Base-by-base conservation (phyloP, 345 rosid species). In the Syzygium jambos region DNA sequence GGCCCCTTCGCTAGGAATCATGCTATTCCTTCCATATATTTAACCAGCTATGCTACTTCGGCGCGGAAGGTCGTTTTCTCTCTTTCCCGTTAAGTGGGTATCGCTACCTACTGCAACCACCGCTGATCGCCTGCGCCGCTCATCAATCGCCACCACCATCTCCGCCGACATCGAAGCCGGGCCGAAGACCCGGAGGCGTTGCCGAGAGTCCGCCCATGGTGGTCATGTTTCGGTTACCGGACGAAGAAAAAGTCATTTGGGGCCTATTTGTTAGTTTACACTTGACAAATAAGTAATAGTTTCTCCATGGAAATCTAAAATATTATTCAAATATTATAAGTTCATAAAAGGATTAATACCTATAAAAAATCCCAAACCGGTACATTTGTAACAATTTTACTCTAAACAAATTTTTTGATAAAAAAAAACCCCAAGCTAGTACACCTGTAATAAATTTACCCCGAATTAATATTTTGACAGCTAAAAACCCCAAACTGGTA, bases 61-160 rank as follows among this genome's bases (percentile, higher is more conserved):
- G 9, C 1, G 0, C 73, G 3, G 0, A 13, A 13, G 19, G 17
- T 61, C n/a, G 2, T 59, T 56, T 56, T 59, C 65, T 59, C 68
- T 59, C 34, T 59, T 27, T 65, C 43, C 78, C 43, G 21, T 65
- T 30, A 16, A 16, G 21, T 63, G 73, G 73, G 7, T 14, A 19
- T 30, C 9, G 78, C 41, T 30, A 4, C 78, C 78, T 16, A 65
- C 30, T 4, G 78, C 43, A 15, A 15, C 41, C 43, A 30, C 43
- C 11, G 41, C 11, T 22, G 8, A 29, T 9, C 43, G 1, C 11
- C 30, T 4, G 22, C 16, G 22, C 43, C 11, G 7, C 43, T 41
- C 78, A 30, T 65, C 43, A 16, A 65, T 65, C 43, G 38, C 16
- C 41, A 8, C 21, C 17, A 4, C 41, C 2, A 6, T 63, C 38